phyloP scores from a whole-genome alignment of 139 green algal genomes.

The Chlamydomonas schloesseri region DNA sequence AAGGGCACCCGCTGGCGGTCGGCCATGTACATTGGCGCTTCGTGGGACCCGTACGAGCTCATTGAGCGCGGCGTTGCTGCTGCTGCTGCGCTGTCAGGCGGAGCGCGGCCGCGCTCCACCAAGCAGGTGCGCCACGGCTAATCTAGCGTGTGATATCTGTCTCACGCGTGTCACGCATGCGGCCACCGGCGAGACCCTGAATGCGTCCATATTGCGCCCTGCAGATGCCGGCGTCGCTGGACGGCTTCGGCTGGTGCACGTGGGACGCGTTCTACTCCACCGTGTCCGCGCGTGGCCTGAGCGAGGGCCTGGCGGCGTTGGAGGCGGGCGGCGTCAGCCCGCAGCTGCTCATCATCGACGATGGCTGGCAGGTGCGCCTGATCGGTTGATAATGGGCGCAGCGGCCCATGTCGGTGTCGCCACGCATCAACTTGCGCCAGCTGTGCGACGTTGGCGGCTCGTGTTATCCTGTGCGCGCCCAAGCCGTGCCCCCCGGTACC shows the following conservation, averaged over 20 bases:
- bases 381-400: too few relatives aligned
- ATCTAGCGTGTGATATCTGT: too few relatives aligned
- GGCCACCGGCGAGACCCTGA: too few relatives aligned
- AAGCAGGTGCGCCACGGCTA: conserved; percentile 73
- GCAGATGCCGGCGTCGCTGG: conserved; percentile 78
- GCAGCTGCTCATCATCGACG: conserved; percentile 89
- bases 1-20: conserved; percentile 33
- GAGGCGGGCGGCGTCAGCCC: conserved; percentile 67
- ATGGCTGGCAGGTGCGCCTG: conserved; percentile 74
- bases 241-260: conserved; percentile 96
- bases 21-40: conserved; percentile 46
- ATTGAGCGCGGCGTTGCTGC: conserved; percentile 69
- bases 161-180: too few relatives aligned
- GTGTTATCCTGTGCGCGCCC: too few relatives aligned
- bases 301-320: conserved; percentile 79
- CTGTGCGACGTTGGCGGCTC: too few relatives aligned
- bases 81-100: conserved; percentile 79
- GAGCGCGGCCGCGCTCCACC: conserved; percentile 63
- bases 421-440: too few relatives aligned
- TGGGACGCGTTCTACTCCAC: conserved; percentile 98
- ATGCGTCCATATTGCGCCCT: too few relatives aligned
- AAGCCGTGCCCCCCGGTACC: too few relatives aligned
- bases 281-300: conserved; percentile 82
- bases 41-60: conserved; percentile 55
- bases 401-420: too few relatives aligned